Conservation (phyloP, 768 basidiomycete genomes). For the Auriculariales sp. region DNA sequence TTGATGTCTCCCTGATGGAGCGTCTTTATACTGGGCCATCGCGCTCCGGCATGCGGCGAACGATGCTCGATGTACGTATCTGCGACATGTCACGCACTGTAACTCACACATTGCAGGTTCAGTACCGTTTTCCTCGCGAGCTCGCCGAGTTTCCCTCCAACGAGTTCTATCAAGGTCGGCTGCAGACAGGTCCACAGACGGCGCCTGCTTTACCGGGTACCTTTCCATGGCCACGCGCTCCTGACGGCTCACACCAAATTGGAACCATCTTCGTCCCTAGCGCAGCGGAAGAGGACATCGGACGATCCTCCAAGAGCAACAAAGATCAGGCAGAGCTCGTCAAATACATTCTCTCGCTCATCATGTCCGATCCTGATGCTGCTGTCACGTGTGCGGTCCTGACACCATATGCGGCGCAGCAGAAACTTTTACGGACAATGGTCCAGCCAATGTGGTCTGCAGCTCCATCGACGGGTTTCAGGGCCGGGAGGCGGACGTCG, state of each 20-base stretch:
- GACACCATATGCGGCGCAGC: constrained; percentile 48
- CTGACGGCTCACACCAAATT: constrained; percentile 16
- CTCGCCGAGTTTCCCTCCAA: constrained; percentile 46
- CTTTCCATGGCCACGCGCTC: constrained; percentile 42
- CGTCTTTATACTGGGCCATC: constrained; percentile 32
- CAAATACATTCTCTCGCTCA: constrained; percentile 26
- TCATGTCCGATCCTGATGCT: constrained; percentile 6
- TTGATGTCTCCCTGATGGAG: constrained; percentile 49
- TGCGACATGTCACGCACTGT: neutral
- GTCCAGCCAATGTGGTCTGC: constrained; percentile 17
- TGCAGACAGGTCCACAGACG: constrained; percentile 30
- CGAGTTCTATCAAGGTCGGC: constrained; percentile 44
- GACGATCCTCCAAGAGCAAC: constrained; percentile 50
- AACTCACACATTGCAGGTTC: constrained; percentile 22
- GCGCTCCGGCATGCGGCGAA: constrained; percentile 27
- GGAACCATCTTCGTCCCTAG: constrained; percentile 50
- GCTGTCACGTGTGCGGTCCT: constrained; percentile 27
- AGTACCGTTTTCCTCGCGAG: constrained; percentile 47
- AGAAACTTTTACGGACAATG: constrained; percentile 27
- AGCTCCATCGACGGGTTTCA: constrained; percentile 53
- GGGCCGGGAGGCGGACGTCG: constrained; percentile 51
- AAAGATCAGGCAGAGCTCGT: constrained; percentile 41
- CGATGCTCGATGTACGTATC: constrained; percentile 41
- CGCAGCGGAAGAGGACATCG: constrained; percentile 37
- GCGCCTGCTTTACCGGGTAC: constrained; percentile 16